Base-by-base conservation (phyloP, 257 asterid species). In the Gentiana dahurica region DNA sequence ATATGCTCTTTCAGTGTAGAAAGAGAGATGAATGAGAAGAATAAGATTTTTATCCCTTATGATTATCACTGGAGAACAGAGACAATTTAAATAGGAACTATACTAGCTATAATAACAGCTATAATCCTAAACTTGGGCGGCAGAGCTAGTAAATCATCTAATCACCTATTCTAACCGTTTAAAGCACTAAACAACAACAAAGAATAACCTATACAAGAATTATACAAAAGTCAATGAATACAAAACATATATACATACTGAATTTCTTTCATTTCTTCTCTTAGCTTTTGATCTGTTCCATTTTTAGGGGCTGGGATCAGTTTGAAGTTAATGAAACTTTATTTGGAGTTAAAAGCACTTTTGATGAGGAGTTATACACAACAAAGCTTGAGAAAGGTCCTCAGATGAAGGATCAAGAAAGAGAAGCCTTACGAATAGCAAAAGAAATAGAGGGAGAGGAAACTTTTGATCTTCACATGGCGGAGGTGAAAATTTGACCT, bases 321-420 rank as follows among this genome's bases (percentile, higher is more conserved):
- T 92, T 92, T 72, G 81, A 81, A 70, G 94, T 75, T 68, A 92
- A 92, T 68, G 85, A 80, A 71, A 65, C 86, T 11, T 76, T 92
- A 54, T 92, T 92, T 75, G 99, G 99, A 60, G 95, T 92, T 43
- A 92, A 77, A 67, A 92, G 97, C 75, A 88, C 99, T 55, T 92
- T 92, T 68, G 68, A 83, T 8, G 97, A 92, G 82, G 99, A 92
- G n/a, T 76, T 88, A 55, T 92, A 92, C 76, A 92, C 97, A 13
- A 92, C 99, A 64, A 88, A 84, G 75, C 95, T 92, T 64, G 95
- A 81, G 60, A 85, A 70, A 68, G 99, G 99, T 60, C 95, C 95
- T 68, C 95, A 82, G 63, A 85, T 58, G 83, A 81, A 81, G 69
- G 95, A 84, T 58, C 59, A 83, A 76, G 99, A 92, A 77, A 86